Evolutionary conservation across 768 basidiomycete genomes (phyloP), one percentile per base, ranked within the genome.

Genomic region (Wakefieldia striispora): DNA sequence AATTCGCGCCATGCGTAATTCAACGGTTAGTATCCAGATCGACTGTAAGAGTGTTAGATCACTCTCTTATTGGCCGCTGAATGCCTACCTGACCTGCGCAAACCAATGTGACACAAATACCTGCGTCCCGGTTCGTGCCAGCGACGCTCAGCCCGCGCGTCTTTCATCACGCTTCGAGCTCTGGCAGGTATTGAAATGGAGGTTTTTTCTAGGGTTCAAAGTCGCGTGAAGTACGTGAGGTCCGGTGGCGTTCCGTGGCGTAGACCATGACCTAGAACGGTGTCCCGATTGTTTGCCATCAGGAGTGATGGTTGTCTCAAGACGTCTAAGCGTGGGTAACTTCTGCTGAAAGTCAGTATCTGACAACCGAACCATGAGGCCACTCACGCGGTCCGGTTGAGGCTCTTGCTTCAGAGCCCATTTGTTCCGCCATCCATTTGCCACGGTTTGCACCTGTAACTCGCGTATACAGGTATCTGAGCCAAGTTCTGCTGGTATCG

Each of bases 351-450:
- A 45, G 36, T 56, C 23, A 54, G 47, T 17, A 27, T 39, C 43
- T 45, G 53, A 47, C 19, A 26, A 58, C 49, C 16, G 45, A 31
- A 23, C 26, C 45, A 53, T 36, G 42, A 53, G 51, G 44, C 45
- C 20, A 43, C 62, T 60, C 53, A 63, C 69, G 26, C 41, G 51
- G 23, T 24, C 40, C 27, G 38, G 12, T 27, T 45, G 49, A 41
- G 58, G 47, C 34, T 57, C 57, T 40, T 53, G 62, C 38, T 59
- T 67, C 50, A 70, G 58, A 21, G 75, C 72, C 78, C 78, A 84
- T 46, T 70, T 72, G 10, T 74, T 67, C 71, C 75, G 72, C 82
- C 82, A 72, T 17, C 79, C 82, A 40, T 65, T 67, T 38, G 71
- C 72, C n/a, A 73, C 72, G 50, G 67, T 65, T 41, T 75, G 65